Base-by-base conservation (phyloP, 179 eudicot genomes). In the Spinacia oleracea region DNA sequence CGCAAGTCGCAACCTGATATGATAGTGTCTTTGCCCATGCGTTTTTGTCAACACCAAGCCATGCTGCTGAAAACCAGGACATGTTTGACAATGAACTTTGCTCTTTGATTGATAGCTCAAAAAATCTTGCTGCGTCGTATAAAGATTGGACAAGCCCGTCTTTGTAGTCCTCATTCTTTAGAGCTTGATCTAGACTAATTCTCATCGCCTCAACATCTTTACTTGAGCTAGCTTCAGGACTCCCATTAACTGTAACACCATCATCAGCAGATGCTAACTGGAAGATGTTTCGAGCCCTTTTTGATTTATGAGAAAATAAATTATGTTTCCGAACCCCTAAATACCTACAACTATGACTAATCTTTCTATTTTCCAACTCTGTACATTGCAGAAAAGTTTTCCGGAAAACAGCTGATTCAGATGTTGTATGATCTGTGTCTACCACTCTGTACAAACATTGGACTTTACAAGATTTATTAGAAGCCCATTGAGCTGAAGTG, bases 41-140 rank as follows among this genome's bases (percentile, higher is more conserved):
- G 87, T 82, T 86, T 77, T 81, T 91, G 88, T 95, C 97, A 78
- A 87, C 86, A 60, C 98, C 97, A 84, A 91, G 87, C 98, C 97
- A 95, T 66, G 92, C 88, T 45, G 90, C 87, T 73, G 98, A 87
- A 89, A 95, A 93, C 98, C 97, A 95, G 55, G 97, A 86, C 48
- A 77, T 76, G 73, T 88, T 91, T 65, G 83, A 84, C 40, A 77
- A 69, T 15, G 89, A 86, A 55, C 84, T 87, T 64, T 86, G 88
- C 79, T 91, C 89, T 78, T 84, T 93, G 80, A 95, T 87, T 75
- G 92, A 90, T 81, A 93, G 82, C 85, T 95, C 97, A 86, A 91
- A 91, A 58, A 90, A 92, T 86, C 97, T 88, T 48, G 98, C 93
- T 29, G 97, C 91, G 79, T 95, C 98, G 81, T 93, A 90, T 76